A percentile compares a stretch with the other conserved stretches of the same genome.
phyloP scores from a whole-genome alignment of 768 basidiomycete genomes.

The Trametes cingulata region DNA sequence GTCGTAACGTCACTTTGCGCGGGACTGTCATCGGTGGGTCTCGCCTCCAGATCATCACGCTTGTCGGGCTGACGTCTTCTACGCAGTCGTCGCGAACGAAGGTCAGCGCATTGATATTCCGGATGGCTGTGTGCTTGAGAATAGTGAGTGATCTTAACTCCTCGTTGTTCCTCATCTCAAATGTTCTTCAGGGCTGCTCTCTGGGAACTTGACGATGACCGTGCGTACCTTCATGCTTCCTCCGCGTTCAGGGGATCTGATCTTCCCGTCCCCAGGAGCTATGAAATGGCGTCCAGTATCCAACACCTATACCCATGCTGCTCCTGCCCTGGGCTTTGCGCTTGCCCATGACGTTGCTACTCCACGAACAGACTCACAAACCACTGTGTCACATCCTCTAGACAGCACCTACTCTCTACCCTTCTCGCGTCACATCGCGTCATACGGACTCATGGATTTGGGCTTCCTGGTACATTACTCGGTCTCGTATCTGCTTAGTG shows the following conservation, averaged over 20 bases:
- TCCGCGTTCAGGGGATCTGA: too few species aligned
- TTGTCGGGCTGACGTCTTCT: too few species aligned
- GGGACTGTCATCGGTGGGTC: conserved; percentile 72
- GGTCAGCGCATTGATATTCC: conserved; percentile 59
- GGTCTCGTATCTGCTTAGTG: background rate
- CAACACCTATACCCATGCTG: background rate
- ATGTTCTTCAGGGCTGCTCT: conserved; percentile 43
- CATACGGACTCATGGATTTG: background rate
- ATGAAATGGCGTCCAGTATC: background rate
- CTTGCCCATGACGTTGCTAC: background rate
- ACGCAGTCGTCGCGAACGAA: conserved; percentile 69
- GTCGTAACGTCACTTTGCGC: conserved; percentile 79
- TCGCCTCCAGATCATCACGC: too few species aligned
- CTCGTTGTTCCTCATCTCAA: too few species aligned
- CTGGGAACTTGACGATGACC: conserved; percentile 76
- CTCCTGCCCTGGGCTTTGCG: background rate
- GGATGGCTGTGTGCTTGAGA: conserved; percentile 57
- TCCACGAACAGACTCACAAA: background rate
- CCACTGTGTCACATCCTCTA: background rate
- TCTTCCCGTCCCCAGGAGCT: background rate
- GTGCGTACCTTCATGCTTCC: conserved; percentile 38
- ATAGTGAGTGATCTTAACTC: conserved; percentile 33
- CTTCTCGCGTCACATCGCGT: background rate
- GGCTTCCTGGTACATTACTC: background rate
- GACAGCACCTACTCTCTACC: background rate